A percentile compares a stretch with the other conserved stretches of the same genome.
Conservation (phyloP, 192 early-diverging fungal genomes). For the Linderina pennispora region DNA sequence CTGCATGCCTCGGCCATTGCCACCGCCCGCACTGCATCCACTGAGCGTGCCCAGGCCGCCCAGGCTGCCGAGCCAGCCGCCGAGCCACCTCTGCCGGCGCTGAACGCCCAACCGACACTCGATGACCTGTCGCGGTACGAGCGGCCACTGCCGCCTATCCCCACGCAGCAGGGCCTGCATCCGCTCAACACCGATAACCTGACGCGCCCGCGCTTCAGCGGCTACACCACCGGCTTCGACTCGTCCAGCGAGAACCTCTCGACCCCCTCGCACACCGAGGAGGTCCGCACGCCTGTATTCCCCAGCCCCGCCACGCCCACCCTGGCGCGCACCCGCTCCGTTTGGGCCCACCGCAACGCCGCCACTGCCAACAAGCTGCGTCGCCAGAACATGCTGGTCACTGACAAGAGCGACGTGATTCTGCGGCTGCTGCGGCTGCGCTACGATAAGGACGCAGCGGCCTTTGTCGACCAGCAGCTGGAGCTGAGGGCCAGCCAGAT, state of each 20-base stretch:
- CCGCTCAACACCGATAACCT: not conserved
- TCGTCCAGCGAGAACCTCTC: slow-evolving; percentile 31
- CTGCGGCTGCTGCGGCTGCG: slow-evolving; percentile 38
- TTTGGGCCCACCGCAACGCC: slow-evolving; percentile 48
- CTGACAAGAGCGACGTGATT: slow-evolving; percentile 42
- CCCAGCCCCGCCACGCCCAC: slow-evolving; percentile 11
- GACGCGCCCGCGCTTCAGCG: slow-evolving; percentile 8
- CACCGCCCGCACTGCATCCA: not conserved
- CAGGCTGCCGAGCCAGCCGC: too few species aligned
- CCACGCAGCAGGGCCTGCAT: not conserved
- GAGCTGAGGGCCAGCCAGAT: slow-evolving; percentile 38
- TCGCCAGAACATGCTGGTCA: slow-evolving; percentile 33
- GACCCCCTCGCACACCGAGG: slow-evolving; percentile 9
- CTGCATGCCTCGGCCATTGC: slow-evolving; percentile 22
- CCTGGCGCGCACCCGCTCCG: slow-evolving; percentile 39
- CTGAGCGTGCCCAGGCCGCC: not conserved
- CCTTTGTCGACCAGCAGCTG: slow-evolving; percentile 40
- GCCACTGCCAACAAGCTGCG: slow-evolving; percentile 21
- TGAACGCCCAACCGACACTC: not conserved
- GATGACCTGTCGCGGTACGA: too few species aligned
- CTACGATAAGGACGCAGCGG: slow-evolving; percentile 39
- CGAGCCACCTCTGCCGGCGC: not conserved
- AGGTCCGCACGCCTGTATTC: slow-evolving; percentile 27
- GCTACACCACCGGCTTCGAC: slow-evolving; percentile 6
- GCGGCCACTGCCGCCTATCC: not conserved